Base-by-base conservation (phyloP, 306 rosid species). In the Quercus ilex region DNA sequence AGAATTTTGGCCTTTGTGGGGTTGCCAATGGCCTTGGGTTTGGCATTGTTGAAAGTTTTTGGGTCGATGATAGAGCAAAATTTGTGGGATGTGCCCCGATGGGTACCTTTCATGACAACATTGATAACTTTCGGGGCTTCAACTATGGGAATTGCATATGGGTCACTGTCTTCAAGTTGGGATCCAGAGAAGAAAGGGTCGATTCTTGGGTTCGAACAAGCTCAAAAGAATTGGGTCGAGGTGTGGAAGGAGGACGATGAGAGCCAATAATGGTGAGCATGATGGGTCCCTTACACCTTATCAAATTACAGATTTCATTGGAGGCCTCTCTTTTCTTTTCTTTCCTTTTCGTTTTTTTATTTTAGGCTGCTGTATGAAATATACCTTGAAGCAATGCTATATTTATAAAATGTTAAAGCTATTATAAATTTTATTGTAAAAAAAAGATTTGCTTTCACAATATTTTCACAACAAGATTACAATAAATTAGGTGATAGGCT, bases 181-280 rank as follows among this genome's bases (percentile, higher is more conserved):
- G 97, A 95, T 76, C 87, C 75, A 58, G 93, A 84, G 68, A 84
- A 80, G 75, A 73, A 89, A 80, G 98, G 97, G 1, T 83, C 97
- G 3, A 14, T 93, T 73, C 84, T 95, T 69, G 99, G 99, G 51
- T 41, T 90, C n/a, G 86, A 89, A 75, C 87, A 93, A 68, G 79
- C 84, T 43, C 86, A 89, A 63, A 77, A 64, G 73, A 92, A 92
- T 73, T 95, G 98, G 97, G 92, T 75, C 5, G 97, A 95, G 65
- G 86, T 90, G 91, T 95, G 99, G 99, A 82, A 85, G 78, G 92
- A 91, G 73, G 97, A 95, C n/a, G 86, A 85, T 55, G 74, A 73
- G 46, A 74, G 58, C 35, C 21, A 20, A 19, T 19, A 4, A 33
- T 49, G 14, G 46, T 8, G 13, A 5, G 18, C 25, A 67, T 12